Evolutionary conservation across 305 asterid genomes (phyloP), one percentile per base, ranked within the genome.

Genomic region (Stenogyne calaminthoides): DNA sequence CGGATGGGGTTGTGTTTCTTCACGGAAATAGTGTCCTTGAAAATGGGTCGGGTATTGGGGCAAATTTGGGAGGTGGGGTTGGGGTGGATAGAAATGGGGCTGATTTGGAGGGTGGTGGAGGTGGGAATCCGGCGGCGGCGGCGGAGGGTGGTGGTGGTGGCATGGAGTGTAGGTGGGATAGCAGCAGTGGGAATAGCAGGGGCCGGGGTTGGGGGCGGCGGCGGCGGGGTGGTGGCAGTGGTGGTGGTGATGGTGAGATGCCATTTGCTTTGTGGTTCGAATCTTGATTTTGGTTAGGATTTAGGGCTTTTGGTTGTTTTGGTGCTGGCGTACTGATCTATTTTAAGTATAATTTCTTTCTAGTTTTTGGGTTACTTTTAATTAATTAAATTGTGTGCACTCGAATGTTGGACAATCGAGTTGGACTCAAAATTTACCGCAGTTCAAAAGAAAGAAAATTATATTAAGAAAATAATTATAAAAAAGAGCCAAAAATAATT

Each of bases 191-290:
- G 76, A 70, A 12, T 67, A 37, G 12, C 76, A 75, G 69, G 75
- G 5, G 75, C 80, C 32, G 47, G 76, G 65, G 63, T 6, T 16
- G 73, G 46, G 18, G 74, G 61, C 63, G 58, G 64, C 25, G 59
- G 69, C 34, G 72, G 71, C 11, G 72, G 66, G 72, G 77, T n/a
- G 72, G 77, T 51, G 79, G 83, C 42, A 67, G 62, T 70, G 64
- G 44, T 71, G 77, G 83, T 80, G 82, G 84, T 77, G 82, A 29
- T 80, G 82, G 84, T 77, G 82, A 29, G 84, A 80, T 37, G 89
- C 91, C 90, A 88, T 86, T 66, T 44, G 52, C 58, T 9, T 46
- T 16, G 25, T 20, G 47, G 69, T 16, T 6, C 63, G 59, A 61
- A 78, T 69, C 66, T 73, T 52, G 49, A 20, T 18, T 42, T 25